Evolutionary conservation across 2,329 filamentous ascomycete genomes (phyloP).

Genomic region (Aphanoascus verrucosus): DNA sequence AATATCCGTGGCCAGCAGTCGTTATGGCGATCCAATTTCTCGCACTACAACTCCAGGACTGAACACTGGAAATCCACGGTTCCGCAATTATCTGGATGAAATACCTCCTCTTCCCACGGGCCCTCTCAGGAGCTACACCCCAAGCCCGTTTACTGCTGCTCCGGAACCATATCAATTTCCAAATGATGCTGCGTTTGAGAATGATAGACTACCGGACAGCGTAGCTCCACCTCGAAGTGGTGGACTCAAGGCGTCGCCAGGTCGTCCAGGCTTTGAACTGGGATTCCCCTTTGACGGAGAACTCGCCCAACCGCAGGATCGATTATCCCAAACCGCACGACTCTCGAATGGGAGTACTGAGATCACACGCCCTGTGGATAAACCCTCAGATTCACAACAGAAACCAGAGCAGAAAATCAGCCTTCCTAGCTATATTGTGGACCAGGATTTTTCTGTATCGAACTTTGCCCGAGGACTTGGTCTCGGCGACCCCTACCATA

Average conservation of each 20-base stretch:
- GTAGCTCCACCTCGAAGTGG: neutral
- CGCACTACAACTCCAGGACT: constrained; percentile 10
- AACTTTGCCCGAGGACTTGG: constrained; percentile 32
- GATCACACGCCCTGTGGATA: neutral
- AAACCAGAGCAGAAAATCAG: neutral
- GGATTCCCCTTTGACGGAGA: constrained; percentile 5
- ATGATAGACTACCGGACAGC: constrained; percentile 30
- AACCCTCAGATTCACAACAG: neutral
- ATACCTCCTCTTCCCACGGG: constrained; percentile 16
- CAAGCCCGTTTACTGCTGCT: constrained; percentile 8
- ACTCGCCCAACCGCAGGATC: neutral
- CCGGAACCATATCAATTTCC: constrained; percentile 12
- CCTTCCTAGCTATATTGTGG: constrained; percentile 14
- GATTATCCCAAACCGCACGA: neutral
- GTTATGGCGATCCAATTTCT: constrained; percentile 9
- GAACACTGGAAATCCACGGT: neutral
- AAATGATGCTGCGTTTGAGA: constrained; percentile 11
- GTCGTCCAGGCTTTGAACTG: constrained; percentile 9
- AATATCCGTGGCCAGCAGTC: constrained; percentile 14
- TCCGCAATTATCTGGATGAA: constrained; percentile 13
- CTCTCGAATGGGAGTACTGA: constrained; percentile 1
- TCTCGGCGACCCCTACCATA: constrained; percentile 53
- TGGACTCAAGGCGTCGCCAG: neutral
- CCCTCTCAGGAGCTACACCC: constrained; percentile 13
- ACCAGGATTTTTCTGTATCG: constrained; percentile 28